Percentiles rank a stretch among this genome's conserved stretches.
phyloP scores from a whole-genome alignment of 1,284 basidiomycete genomes.

The Ustilago trichophora region DNA sequence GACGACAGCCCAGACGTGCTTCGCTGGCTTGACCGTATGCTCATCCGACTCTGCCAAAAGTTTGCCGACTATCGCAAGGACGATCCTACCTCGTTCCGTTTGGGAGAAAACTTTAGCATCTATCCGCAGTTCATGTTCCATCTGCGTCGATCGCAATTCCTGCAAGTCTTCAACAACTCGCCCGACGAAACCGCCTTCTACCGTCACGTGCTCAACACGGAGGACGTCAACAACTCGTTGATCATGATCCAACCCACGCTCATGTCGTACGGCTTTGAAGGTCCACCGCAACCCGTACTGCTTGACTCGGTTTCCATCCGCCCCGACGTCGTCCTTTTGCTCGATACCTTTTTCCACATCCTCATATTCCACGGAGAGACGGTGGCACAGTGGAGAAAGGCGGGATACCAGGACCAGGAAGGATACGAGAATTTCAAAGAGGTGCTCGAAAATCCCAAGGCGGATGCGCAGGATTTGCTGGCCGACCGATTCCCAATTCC shows the following conservation, averaged over 20 bases:
- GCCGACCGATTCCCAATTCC: slow-evolving; percentile 96
- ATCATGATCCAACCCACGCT: slow-evolving; percentile 99
- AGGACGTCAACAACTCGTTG: slow-evolving; percentile 98
- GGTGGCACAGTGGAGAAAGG: slow-evolving; percentile 96
- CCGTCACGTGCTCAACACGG: slow-evolving; percentile 94
- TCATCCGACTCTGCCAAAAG: slow-evolving; percentile 98
- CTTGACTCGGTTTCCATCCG: slow-evolving; percentile 98
- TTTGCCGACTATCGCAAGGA: slow-evolving; percentile 99
- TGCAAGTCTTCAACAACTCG: slow-evolving; percentile 99
- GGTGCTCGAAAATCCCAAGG: slow-evolving; percentile 82
- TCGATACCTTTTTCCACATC: slow-evolving; percentile 99
- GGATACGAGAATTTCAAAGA: slow-evolving; percentile 99
- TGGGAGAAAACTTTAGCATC: slow-evolving; percentile 96
- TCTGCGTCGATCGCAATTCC: slow-evolving; percentile 92
- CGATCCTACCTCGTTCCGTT: slow-evolving; percentile 90
- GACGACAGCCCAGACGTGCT: slow-evolving; percentile 97
- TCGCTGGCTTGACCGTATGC: slow-evolving; percentile 97
- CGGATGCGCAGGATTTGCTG: slow-evolving; percentile 80
- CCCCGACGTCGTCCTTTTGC: slow-evolving; percentile 93
- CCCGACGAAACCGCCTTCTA: slow-evolving; percentile 99
- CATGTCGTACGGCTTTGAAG: slow-evolving; percentile 97
- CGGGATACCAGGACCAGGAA: slow-evolving; percentile 99
- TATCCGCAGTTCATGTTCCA: slow-evolving; percentile 99
- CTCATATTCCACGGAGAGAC: slow-evolving; percentile 99
- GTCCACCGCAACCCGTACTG: slow-evolving; percentile 86